Base-by-base conservation (phyloP, 129 eudicot species). In the Helichrysum umbraculigerum region DNA sequence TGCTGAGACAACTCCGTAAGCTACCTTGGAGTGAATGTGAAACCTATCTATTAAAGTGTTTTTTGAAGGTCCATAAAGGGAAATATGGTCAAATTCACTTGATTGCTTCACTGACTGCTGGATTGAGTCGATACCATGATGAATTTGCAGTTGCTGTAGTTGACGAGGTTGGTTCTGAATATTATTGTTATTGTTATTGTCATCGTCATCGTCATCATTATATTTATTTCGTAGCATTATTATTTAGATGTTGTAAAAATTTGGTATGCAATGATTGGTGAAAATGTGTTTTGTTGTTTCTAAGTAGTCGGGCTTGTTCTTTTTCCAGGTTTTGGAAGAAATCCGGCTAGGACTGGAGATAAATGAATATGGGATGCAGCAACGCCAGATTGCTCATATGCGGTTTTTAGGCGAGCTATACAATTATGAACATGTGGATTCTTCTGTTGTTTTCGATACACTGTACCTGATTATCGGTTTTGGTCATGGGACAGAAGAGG, bases 71-170 rank as follows among this genome's bases (percentile, higher is more conserved):
- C 81, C 98, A 93, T 74, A 87, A 88, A 80, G 98, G 98, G 42
- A 93, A 93, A 78, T 93, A 90, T 78, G 97, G 98, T 58, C 98
- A 93, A 85, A 93, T 93, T 73, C 98, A 93, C 82, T 82, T 93
- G 87, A 91, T 93, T 79, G 98, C 98, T 70, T 93, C 97, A 29
- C 87, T 93, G 37, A 93, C 97, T 63, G 96, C 98, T 86, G 97
- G 98, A 66, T 85, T 93, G 58, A 93, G 98, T 81, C 96, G 97
- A 65, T 88, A 90, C 81, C 98, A 93, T 86, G 97, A 93, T 81
- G 92, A 90, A 75, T 93, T 90, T 79, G 90, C 96, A 2, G 97
- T 93, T 78, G 89, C 91, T 75, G 98, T 93, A 60, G 97, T 93
- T 25, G 98, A 93, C 15, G 98, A 93, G 98, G 98, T 93, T 61